Evolutionary conservation across 2,329 filamentous ascomycete genomes (phyloP), one percentile per base, ranked within the genome.

Genomic region (Blumeriella jaapii): DNA sequence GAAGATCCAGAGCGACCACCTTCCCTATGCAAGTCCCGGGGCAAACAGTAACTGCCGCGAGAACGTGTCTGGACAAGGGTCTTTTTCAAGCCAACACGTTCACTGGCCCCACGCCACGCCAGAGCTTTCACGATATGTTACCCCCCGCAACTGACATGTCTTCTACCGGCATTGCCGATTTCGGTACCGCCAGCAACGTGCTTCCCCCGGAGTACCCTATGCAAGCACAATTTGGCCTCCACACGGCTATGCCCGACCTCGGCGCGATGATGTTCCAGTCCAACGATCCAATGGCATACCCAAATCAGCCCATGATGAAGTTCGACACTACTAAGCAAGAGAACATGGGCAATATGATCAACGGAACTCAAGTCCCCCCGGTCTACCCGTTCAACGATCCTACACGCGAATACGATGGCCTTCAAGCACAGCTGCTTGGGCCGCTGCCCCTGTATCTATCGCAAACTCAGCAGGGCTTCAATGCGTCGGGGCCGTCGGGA

Each of bases 231-330:
- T 46, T 60, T 59, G 38, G 41, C 12, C 34, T 36, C 13, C 44
- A 43, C 17, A 42, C 46, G 22, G 45, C 45, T 6, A 32, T 86
- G 11, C 71, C 80, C 45, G 81, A 83, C 53, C 67, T 87, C 5
- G 78, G 78, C 39, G 74, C 77, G 3, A 74, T 87, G 61, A 86
- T 89, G 78, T 89, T 89, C 51, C 78, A 81, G 1, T 79, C 80
- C 0, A 69, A 73, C 20, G 82, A 89, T 49, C 81, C 82, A 0
- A 80, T 89, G 44, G 79, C 78, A 0, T 91, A 89, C 50, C 82
- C 53, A 0, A 84, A 79, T 50, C 80, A 84, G 45, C 76, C 80
- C 0, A 73, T 80, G 62, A 76, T 79, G 61, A 65, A 73, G 47
- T 62, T 71, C 25, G 65, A 65, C 7, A 62, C 57, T 47, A 59